A percentile compares a stretch with the other conserved stretches of the same genome.
These are phyloP conservation scores for Ehretia macrophylla DNA, from an alignment of 257 asterid species.

Conservation along the genomic window DNA sequence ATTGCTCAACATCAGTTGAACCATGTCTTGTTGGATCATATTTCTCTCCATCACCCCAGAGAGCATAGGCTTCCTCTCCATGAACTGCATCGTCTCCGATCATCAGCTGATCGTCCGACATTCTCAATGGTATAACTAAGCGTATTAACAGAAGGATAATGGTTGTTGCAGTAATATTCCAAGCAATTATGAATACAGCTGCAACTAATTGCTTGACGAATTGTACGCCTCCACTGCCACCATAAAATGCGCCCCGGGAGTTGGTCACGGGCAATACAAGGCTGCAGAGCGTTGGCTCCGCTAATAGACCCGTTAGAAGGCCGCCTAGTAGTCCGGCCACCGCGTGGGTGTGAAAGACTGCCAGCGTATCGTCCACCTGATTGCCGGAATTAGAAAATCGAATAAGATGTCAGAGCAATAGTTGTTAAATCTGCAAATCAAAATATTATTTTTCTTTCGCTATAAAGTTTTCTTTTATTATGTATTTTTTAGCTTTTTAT, in stretches of 20 bases:
- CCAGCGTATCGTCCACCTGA: slow-evolving; percentile 84
- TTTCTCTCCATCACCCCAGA: slow-evolving; percentile 94
- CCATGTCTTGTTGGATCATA: slow-evolving; percentile 65
- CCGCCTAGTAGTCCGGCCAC: slow-evolving; percentile 89
- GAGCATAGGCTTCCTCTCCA: slow-evolving; percentile 89
- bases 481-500: too few relatives aligned
- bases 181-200: slow-evolving; percentile 63
- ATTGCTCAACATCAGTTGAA: slow-evolving; percentile 42
- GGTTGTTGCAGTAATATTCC: slow-evolving; percentile 68
- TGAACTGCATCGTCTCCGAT: slow-evolving; percentile 94
- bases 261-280: slow-evolving; percentile 59
- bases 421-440: too few relatives aligned
- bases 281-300: slow-evolving; percentile 66
- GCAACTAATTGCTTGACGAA: slow-evolving; percentile 68
- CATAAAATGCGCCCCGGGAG: slow-evolving; percentile 76
- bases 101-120: slow-evolving; percentile 80
- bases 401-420: background rate
- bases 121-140: slow-evolving; percentile 56
- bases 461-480: too few relatives aligned
- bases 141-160: slow-evolving; percentile 53
- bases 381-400: background rate
- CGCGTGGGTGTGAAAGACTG: slow-evolving; percentile 86
- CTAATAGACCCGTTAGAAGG: slow-evolving; percentile 67
- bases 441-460: background rate
- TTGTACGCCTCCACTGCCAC: slow-evolving; percentile 47